These are phyloP conservation scores for Funneliformis geosporum DNA, from an alignment of 192 early-diverging fungal genomes.

Conservation along the genomic window DNA sequence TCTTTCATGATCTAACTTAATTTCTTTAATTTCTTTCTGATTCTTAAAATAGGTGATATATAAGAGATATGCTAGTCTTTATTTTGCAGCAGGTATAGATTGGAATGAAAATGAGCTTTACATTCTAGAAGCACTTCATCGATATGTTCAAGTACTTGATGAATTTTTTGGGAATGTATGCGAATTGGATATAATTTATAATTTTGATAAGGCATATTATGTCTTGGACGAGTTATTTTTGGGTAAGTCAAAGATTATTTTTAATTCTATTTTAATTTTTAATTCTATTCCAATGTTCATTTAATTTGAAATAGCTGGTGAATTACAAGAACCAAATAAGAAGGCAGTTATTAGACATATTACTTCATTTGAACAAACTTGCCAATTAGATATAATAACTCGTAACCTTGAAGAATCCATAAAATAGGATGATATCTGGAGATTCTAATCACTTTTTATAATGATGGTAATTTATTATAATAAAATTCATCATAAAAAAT, in stretches of 20 bases:
- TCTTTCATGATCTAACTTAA: no score
- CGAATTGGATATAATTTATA: constrained; percentile 58
- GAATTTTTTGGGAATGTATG: constrained; percentile 60
- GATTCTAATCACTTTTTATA: neutral
- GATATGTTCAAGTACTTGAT: constrained; percentile 56
- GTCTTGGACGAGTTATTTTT: constrained; percentile 49
- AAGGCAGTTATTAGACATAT: constrained; percentile 44
- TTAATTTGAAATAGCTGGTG: constrained; percentile 21
- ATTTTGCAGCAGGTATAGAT: constrained; percentile 53
- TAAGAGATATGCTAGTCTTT: constrained; percentile 56
- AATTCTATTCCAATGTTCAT: neutral
- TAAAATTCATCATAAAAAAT: no score
- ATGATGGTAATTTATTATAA: no score
- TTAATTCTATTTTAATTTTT: neutral
- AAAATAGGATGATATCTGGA: neutral
- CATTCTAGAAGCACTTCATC: constrained; percentile 52
- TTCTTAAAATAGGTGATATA: constrained; percentile 44
- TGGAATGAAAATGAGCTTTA: constrained; percentile 56
- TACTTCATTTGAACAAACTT: constrained; percentile 38
- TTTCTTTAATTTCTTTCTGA: neutral
- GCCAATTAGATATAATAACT: neutral
- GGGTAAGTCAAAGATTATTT: constrained; percentile 8
- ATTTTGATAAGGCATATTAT: constrained; percentile 54
- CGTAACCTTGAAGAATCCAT: neutral
- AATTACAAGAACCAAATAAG: constrained; percentile 46